Evolutionary conservation across 2,329 filamentous ascomycete genomes (phyloP), one percentile per base, ranked within the genome.

Genomic region (Balansia obtecta): DNA sequence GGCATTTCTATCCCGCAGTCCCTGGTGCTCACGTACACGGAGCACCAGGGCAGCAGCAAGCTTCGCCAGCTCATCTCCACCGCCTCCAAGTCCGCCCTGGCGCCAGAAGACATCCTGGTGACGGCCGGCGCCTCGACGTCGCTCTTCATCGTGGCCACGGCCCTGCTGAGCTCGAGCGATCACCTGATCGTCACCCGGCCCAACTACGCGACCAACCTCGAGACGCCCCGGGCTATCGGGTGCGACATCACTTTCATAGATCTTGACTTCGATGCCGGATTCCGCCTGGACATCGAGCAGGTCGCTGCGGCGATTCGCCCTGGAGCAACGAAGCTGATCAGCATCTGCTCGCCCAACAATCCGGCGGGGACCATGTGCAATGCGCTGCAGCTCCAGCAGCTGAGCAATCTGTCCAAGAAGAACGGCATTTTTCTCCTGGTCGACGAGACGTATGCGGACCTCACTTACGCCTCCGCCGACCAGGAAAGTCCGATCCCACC

Each of bases 141-240:
- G 32, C 40, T 60, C 2, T 60, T 58, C 50, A 56, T 60, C 42
- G 52, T 58, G 20, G 41, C 49, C 12, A 60, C 55, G 1, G 50
- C 57, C 12, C 52, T 55, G 9, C 52, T 59, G 8, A 45, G 47
- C 18, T 16, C 48, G 13, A 18, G 18, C 0, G 46, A 54, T n/a
- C 58, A 59, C 41, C 50, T 60, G 6, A 46, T 60, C 11, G 53
- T 60, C 18, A 50, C 54, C 11, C 53, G 57, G 9, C 59, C 59
- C 16, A 61, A 61, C 45, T 61, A 61, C 18, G 54, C 59, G 0
- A 59, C 55, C 18, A 60, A 57, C 38, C 40, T 59, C 3, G 59
- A 61, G 42, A 57, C 51, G 0, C 57, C 59, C 2, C 52, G 51
- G 34, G 49, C 57, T 4, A 56, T 59, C 11, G 57, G 59, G 2